Evolutionary conservation across 1,284 basidiomycete species (phyloP).

Genomic region (Xerocomus alliaceus): DNA sequence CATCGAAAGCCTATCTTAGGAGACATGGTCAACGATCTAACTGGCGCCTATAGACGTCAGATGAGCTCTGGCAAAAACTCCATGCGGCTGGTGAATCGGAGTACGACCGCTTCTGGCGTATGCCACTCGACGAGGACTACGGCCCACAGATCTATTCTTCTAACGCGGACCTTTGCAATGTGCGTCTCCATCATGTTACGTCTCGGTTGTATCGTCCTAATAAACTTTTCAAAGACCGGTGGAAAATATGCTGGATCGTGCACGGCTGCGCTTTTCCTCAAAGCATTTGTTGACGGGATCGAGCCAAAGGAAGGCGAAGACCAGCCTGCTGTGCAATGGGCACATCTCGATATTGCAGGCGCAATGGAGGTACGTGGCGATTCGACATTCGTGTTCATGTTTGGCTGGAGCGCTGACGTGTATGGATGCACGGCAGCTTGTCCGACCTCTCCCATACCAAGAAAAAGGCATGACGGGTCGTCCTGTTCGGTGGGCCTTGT

Average conservation of each 20-base stretch:
- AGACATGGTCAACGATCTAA: background rate
- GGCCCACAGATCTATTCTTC: slow-evolving; percentile 77
- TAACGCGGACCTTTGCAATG: slow-evolving; percentile 86
- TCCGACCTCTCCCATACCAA: slow-evolving; percentile 66
- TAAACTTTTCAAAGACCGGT: slow-evolving; percentile 51
- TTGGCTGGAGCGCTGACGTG: background rate
- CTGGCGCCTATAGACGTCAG: slow-evolving; percentile 58
- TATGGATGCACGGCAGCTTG: slow-evolving; percentile 47
- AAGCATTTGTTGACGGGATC: slow-evolving; percentile 79
- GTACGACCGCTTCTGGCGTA: slow-evolving; percentile 84
- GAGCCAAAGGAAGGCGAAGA: slow-evolving; percentile 57
- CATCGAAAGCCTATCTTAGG: background rate
- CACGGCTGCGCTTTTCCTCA: slow-evolving; percentile 89
- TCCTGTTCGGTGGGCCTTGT: slow-evolving; percentile 57
- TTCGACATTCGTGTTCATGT: background rate
- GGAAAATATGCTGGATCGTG: slow-evolving; percentile 77
- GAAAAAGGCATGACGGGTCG: slow-evolving; percentile 83
- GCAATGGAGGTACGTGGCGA: slow-evolving; percentile 67
- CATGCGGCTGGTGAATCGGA: slow-evolving; percentile 75
- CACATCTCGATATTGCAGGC: slow-evolving; percentile 87
- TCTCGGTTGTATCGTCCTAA: background rate
- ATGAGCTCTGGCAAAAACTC: slow-evolving; percentile 77
- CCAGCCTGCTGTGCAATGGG: slow-evolving; percentile 68
- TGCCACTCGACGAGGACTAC: slow-evolving; percentile 84
- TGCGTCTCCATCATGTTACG: slow-evolving; percentile 42